Percentiles rank a stretch among this genome's conserved stretches.
These are phyloP conservation scores for Sextonia rubra DNA, from an alignment of 164 flowering plant species.

Conservation along the genomic window DNA sequence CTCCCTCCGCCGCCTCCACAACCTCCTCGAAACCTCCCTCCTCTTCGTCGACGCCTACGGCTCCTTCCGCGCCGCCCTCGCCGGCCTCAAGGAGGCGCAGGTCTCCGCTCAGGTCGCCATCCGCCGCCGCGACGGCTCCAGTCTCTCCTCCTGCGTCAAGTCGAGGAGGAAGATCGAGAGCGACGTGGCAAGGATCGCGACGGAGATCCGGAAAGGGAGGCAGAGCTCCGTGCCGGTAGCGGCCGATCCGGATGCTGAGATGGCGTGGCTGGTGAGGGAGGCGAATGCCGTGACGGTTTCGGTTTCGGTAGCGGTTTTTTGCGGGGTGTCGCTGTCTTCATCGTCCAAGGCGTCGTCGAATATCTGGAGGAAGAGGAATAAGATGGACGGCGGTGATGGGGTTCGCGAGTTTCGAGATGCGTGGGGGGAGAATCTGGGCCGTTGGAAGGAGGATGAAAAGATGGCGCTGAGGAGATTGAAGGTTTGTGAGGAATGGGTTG, in stretches of 20 bases:
- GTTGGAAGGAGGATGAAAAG: conserved; percentile 44
- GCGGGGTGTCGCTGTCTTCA: conserved; percentile 24
- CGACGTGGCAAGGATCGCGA: conserved; percentile 35
- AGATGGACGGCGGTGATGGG: conserved; percentile 20
- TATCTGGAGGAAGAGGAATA: conserved; percentile 26
- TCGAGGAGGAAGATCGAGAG: conserved; percentile 33
- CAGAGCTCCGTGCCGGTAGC: neutral
- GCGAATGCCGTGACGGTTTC: conserved; percentile 32
- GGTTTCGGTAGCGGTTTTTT: conserved; percentile 41
- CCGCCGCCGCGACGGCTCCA: conserved; percentile 40
- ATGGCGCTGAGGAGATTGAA: conserved; percentile 35
- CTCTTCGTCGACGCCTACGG: conserved; percentile 63
- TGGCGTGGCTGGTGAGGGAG: conserved; percentile 26
- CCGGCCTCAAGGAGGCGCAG: conserved; percentile 44
- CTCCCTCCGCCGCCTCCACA: conserved; percentile 44
- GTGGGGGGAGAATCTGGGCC: conserved; percentile 24
- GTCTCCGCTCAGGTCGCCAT: conserved; percentile 48
- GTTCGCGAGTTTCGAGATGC: conserved; percentile 36
- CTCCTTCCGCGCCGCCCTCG: conserved; percentile 42
- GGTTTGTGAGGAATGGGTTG: conserved; percentile 44
- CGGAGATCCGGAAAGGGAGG: conserved; percentile 22
- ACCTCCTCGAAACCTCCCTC: conserved; percentile 60
- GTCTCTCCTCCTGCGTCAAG: conserved; percentile 24
- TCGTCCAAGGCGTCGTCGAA: conserved; percentile 17
- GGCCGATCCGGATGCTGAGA: conserved; percentile 29